Percentiles rank a stretch among this genome's conserved stretches.
Evolutionary conservation across 495 filamentous ascomycete species (phyloP).

Genomic region (Astrocystis sublimbata): DNA sequence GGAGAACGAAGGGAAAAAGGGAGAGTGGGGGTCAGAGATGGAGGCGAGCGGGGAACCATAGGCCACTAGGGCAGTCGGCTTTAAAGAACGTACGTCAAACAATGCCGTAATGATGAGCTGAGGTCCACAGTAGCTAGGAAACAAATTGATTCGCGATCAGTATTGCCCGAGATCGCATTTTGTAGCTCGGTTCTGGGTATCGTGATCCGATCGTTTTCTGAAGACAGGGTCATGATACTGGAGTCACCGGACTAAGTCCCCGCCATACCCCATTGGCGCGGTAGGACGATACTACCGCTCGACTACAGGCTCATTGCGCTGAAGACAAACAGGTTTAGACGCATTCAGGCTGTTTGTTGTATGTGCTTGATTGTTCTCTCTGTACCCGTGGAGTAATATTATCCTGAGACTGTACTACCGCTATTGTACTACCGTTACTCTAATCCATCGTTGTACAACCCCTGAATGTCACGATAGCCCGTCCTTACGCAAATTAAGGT

Average conservation of each 20-base stretch:
- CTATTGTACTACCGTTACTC: neutral
- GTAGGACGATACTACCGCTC: neutral
- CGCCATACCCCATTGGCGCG: slow-evolving; percentile 4
- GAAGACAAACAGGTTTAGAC: neutral
- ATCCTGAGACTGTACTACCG: no score
- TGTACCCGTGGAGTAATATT: no score
- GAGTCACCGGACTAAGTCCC: neutral
- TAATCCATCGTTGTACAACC: neutral
- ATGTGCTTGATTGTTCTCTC: neutral
- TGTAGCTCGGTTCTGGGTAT: neutral
- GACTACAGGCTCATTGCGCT: slow-evolving; percentile 3
- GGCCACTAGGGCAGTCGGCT: neutral
- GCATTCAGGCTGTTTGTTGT: slow-evolving; percentile 13
- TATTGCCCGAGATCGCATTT: slow-evolving; percentile 9
- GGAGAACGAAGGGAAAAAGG: neutral
- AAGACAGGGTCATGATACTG: neutral
- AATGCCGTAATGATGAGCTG: neutral
- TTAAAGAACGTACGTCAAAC: neutral
- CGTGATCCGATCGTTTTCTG: neutral
- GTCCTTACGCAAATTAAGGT: neutral
- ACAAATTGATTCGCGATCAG: neutral
- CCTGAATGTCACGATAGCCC: neutral
- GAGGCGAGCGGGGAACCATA: slow-evolving; percentile 7
- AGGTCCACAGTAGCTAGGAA: neutral
- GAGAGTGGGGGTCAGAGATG: slow-evolving; percentile 1